Evolutionary conservation across 2,329 filamentous ascomycete genomes (phyloP), one percentile per base, ranked within the genome.

Genomic region (Pestalotiopsis fici): DNA sequence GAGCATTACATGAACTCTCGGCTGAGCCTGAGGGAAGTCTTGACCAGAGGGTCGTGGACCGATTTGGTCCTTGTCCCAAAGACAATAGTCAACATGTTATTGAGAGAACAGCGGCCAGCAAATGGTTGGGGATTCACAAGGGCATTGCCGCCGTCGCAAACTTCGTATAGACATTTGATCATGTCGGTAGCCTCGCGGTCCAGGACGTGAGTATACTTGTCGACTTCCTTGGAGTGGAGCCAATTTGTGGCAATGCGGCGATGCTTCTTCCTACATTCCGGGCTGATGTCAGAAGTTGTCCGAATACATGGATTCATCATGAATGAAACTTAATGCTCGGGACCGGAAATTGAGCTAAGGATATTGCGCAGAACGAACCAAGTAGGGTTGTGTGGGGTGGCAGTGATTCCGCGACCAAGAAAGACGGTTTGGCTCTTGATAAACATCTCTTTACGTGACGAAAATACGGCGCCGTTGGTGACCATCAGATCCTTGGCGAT

Each of bases 381-480:
- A 4, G 47, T 59, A 56, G 62, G 65, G 39, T 67, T 66, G 25
- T 69, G 67, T 11, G 66, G 65, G 3, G 68, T 69, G 4, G 65
- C 50, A 21, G 68, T 69, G 23, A 69, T 66, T 4, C 68, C 68
- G 4, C 68, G 66, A 23, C 63, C 68, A n/a, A 54, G 54, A 4
- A 69, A 67, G 7, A 69, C 57, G 15, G 59, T 64, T n/a, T 64
- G 66, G 37, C 68, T 67, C 55, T 69, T 67, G 63, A 69, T 66
- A 47, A 67, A 69, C 68, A 69, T 69, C 21, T 67, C 66, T 37
- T 67, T 69, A 18, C 68, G 65, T 2, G 68, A 67, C 11, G 66
- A 69, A 27, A 66, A 65, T 1, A 65, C 43, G 25, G 63, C 12
- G 2, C 68, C 66, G 23, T 67, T 67, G 3, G 66, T 66, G 1